A percentile compares a stretch with the other conserved stretches of the same genome.
Conservation (phyloP, 805 yeast species). For the Zygoascus flipseniorum region DNA sequence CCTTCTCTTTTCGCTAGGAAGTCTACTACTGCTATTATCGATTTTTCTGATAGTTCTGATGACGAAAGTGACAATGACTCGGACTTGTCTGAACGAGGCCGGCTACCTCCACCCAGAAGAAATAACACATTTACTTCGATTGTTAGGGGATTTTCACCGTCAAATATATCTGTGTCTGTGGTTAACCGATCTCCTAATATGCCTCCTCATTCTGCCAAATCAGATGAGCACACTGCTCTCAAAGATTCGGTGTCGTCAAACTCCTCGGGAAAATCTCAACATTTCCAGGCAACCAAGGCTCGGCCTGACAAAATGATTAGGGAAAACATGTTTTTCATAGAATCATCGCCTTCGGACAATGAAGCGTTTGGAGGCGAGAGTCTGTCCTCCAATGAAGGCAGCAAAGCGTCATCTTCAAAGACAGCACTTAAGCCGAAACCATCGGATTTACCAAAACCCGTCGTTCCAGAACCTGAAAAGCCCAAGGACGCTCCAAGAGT, state of each 20-base stretch:
- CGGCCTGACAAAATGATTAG: conserved; percentile 20
- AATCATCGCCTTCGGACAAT: conserved; percentile 30
- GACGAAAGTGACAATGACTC: neutral
- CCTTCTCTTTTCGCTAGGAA: neutral
- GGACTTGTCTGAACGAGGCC: neutral
- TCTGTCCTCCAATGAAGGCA: conserved; percentile 15
- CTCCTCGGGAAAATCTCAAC: neutral
- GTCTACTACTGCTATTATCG: neutral
- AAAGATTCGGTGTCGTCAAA: neutral
- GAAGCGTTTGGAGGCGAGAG: conserved; percentile 23
- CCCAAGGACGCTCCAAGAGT: neutral
- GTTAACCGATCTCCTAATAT: conserved; percentile 16
- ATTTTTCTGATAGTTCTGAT: neutral
- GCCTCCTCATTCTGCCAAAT: neutral
- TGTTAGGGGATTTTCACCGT: conserved; percentile 33
- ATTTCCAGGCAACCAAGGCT: conserved; percentile 16
- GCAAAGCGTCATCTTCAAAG: neutral
- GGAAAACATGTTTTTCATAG: conserved; percentile 32
- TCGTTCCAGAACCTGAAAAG: neutral
- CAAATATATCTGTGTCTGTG: conserved; percentile 28
- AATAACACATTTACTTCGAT: conserved; percentile 27
- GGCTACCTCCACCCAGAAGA: conserved; percentile 8
- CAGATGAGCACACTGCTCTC: neutral
- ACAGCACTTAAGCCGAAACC: neutral
- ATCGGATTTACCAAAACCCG: neutral